Base-by-base conservation (phyloP, 192 early-diverging fungal species). In the Rhizophagus prolifer region DNA sequence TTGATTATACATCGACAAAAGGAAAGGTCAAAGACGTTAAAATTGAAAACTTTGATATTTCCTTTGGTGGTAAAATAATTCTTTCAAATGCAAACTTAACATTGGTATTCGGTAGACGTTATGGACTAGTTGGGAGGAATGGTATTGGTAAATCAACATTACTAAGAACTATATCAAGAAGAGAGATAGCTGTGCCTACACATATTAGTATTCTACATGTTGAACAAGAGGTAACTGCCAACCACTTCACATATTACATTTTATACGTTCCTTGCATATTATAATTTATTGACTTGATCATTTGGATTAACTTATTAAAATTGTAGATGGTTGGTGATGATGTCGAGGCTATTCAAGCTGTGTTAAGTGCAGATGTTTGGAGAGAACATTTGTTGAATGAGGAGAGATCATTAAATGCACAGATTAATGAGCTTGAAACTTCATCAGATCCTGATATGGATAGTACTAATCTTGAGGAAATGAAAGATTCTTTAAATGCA, bases 131-230 rank as follows among this genome's bases (percentile, higher is more conserved):
- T 30, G 98, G 98, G 69, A 88, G 90, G 59, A 95, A 95, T 88
- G 94, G 94, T 87, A 94, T 94, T 58, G 94, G 93, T 64, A 95
- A 95, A 80, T 93, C 92, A 12, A 95, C 94, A 25, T 84, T 95
- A 1, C 70, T 95, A 69, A 87, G 91, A 41, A 91, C 93, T 61
- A 90, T 95, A 68, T 87, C 92, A 28, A 81, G 87, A 75, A 92
- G 96, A 80, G 98, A 99, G 83, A 84, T 99, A 76, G 85, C 85
- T 19, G 88, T 97, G 21, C 95, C 96, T 38, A 87, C 89, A 1
- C 95, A 99, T 80, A 96, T 99, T 77, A 90, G 92, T 70, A 93
- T 99, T 76, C 83, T 98, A 74, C 95, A 98, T 86, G 98, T 99
- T 59, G 98, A 99, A 79, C 98, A 99, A 80, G 98, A 99, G 83